Conservation (phyloP, 1,284 basidiomycete genomes). For the Ustilago tritici region DNA sequence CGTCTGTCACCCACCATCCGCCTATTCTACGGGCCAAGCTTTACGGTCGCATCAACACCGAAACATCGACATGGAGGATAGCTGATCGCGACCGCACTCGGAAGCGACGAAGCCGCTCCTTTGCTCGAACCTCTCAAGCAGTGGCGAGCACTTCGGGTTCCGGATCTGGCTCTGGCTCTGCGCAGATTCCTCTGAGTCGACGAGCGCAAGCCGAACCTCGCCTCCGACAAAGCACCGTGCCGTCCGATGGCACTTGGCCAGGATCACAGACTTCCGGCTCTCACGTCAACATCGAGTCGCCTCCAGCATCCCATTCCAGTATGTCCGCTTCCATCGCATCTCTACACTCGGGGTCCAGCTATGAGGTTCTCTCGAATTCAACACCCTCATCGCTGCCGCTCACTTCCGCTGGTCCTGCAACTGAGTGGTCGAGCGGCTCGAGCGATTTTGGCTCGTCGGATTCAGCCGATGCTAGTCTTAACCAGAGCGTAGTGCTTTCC, state of each 20-base stretch:
- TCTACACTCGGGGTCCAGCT: slow-evolving; percentile 46
- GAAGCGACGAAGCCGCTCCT: slow-evolving; percentile 39
- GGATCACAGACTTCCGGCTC: slow-evolving; percentile 14
- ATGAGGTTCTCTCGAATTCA: slow-evolving; percentile 40
- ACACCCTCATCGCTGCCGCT: slow-evolving; percentile 16
- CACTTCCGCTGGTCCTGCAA: slow-evolving; percentile 19
- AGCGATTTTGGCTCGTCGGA: slow-evolving; percentile 53
- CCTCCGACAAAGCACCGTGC: background rate
- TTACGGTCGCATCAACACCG: slow-evolving; percentile 52
- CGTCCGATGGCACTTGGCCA: slow-evolving; percentile 18
- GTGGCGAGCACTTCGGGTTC: slow-evolving; percentile 24
- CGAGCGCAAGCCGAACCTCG: background rate
- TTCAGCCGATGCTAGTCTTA: slow-evolving; percentile 38
- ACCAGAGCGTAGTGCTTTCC: slow-evolving; percentile 43
- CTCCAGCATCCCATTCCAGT: slow-evolving; percentile 39
- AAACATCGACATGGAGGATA: slow-evolving; percentile 58
- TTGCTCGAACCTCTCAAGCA: slow-evolving; percentile 21
- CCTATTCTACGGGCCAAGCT: slow-evolving; percentile 58
- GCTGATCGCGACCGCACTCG: slow-evolving; percentile 43
- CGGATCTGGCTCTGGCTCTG: slow-evolving; percentile 23
- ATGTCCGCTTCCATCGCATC: slow-evolving; percentile 39
- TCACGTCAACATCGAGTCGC: slow-evolving; percentile 26
- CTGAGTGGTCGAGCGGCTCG: slow-evolving; percentile 48
- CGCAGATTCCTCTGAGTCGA: slow-evolving; percentile 1
- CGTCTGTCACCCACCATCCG: slow-evolving; percentile 43